Percentiles rank a stretch among this genome's conserved stretches.
phyloP scores from a whole-genome alignment of 164 flowering plant species.

The Nelumbo lutea region DNA sequence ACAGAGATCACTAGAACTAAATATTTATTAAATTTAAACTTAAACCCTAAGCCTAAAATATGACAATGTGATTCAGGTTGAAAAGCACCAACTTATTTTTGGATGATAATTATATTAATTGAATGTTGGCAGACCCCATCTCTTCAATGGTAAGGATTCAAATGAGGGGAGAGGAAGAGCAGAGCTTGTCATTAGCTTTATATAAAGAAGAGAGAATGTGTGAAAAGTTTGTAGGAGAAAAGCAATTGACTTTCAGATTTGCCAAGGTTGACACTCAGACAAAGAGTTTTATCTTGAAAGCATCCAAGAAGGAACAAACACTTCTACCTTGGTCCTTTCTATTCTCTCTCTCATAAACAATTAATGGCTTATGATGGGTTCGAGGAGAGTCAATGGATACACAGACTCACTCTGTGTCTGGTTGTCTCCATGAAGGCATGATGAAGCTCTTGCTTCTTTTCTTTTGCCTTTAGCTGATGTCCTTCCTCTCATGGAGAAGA shows the following conservation, averaged over 20 bases:
- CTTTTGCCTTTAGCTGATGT: not conserved
- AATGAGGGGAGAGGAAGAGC: slow-evolving; percentile 5
- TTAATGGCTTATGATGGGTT: slow-evolving; percentile 36
- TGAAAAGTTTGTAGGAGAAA: slow-evolving; percentile 10
- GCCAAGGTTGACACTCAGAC: slow-evolving; percentile 35
- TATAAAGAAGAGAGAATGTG: slow-evolving; percentile 11
- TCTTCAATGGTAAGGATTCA: slow-evolving; percentile 38
- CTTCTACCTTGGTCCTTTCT: slow-evolving; percentile 9
- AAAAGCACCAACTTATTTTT: slow-evolving; percentile 9
- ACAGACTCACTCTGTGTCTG: slow-evolving; percentile 42
- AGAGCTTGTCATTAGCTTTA: slow-evolving; percentile 2
- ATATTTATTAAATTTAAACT: not conserved
- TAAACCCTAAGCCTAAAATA: not conserved
- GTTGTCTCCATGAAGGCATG: slow-evolving; percentile 33
- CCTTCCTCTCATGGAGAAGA: slow-evolving; percentile 15
- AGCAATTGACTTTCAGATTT: slow-evolving; percentile 36
- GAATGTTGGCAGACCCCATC: slow-evolving; percentile 39
- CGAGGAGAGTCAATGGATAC: slow-evolving; percentile 34
- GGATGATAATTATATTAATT: slow-evolving; percentile 15
- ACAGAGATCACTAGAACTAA: not conserved
- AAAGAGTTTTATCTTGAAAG: slow-evolving; percentile 22
- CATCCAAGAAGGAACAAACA: slow-evolving; percentile 30
- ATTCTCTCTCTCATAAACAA: slow-evolving; percentile 16
- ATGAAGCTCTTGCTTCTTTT: slow-evolving; percentile 10
- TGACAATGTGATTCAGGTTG: no score